Evolutionary conservation across 2,329 filamentous ascomycete species (phyloP).

Genomic region (Microsporum canis): DNA sequence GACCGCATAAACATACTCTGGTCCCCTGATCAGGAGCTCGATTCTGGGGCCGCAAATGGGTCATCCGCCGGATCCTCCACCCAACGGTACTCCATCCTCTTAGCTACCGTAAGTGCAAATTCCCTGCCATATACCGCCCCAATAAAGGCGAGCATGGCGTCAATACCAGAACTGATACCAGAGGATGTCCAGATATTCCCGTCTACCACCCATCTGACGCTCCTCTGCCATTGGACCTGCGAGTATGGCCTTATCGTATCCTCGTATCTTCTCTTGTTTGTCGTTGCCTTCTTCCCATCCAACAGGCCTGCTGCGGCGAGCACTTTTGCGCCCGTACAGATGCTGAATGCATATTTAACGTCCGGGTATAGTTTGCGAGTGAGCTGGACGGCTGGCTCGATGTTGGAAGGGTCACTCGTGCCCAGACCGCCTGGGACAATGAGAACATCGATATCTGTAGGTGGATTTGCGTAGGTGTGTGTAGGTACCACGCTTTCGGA

Average conservation of each 20-base stretch:
- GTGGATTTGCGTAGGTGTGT: constrained; percentile 44
- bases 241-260: constrained; percentile 39
- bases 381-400: constrained; percentile 35
- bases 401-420: constrained; percentile 22
- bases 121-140: constrained; percentile 43
- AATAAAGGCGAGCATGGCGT: constrained; percentile 49
- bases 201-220: constrained; percentile 54
- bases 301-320: constrained; percentile 50
- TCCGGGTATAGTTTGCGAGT: constrained; percentile 36
- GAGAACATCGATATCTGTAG: constrained; percentile 47
- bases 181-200: constrained; percentile 57
- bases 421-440: constrained; percentile 56
- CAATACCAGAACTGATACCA: constrained; percentile 53
- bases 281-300: constrained; percentile 51
- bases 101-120: constrained; percentile 39
- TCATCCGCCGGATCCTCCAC: constrained; percentile 42
- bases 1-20: not conserved
- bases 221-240: constrained; percentile 48
- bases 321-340: constrained; percentile 55
- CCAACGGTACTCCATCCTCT: constrained; percentile 48
- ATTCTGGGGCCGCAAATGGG: constrained; percentile 38
- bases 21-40: not conserved
- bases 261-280: constrained; percentile 51
- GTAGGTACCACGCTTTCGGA: constrained; percentile 37
- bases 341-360: constrained; percentile 48